Percentiles rank a stretch among this genome's conserved stretches.
Conservation (phyloP, 257 asterid genomes). For the Linaria vulgaris region DNA sequence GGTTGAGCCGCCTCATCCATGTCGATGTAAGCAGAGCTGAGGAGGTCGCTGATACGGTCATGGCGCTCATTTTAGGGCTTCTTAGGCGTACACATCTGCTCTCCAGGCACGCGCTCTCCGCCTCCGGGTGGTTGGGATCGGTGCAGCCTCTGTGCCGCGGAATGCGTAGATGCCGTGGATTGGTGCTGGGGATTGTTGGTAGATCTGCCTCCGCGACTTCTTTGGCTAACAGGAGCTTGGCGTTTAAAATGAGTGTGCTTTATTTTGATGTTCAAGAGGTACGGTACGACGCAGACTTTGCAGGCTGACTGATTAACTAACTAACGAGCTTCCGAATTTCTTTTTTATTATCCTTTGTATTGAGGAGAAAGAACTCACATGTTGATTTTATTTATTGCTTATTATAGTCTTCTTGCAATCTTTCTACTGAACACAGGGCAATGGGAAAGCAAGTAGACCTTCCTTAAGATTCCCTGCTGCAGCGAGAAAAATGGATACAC, state of each 20-base stretch:
- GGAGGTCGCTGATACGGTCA: constrained; percentile 98
- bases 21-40: constrained; percentile 92
- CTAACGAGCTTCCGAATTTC: too few species aligned
- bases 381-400: neutral
- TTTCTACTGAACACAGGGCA: constrained; percentile 47
- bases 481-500: constrained; percentile 98
- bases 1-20: constrained; percentile 70
- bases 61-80: constrained; percentile 88
- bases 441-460: constrained; percentile 56
- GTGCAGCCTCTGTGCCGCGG: constrained; percentile 99
- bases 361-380: neutral
- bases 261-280: constrained; percentile 92
- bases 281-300: too few species aligned
- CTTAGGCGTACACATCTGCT: constrained; percentile 93
- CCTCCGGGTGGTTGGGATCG: constrained; percentile 98
- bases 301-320: too few species aligned
- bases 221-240: constrained; percentile 84
- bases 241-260: constrained; percentile 93
- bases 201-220: constrained; percentile 94
- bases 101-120: constrained; percentile 80
- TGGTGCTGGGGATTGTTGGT: constrained; percentile 93
- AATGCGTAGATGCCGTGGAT: constrained; percentile 66
- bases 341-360: neutral
- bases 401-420: neutral
- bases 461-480: constrained; percentile 80